These are phyloP conservation scores for Exophiala sp. DNA, from an alignment of 2,329 filamentous ascomycete genomes.

Conservation along the genomic window DNA sequence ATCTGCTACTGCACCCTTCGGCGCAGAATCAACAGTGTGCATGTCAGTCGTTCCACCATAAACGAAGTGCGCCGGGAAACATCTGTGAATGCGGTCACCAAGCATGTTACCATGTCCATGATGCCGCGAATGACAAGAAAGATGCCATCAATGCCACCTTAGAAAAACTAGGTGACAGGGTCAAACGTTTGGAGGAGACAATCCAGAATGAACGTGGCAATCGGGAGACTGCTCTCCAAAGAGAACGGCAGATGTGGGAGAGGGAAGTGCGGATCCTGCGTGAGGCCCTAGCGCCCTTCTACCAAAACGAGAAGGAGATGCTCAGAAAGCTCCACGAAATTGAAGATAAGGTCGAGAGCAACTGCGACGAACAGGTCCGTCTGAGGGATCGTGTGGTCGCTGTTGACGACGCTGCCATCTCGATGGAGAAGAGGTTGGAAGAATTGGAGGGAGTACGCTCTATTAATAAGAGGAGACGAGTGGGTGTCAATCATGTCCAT, in stretches of 20 bases:
- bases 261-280: constrained; percentile 30
- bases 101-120: constrained; percentile 40
- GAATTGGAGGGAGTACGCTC: constrained; percentile 24
- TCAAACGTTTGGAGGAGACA: constrained; percentile 29
- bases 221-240: constrained; percentile 26
- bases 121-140: constrained; percentile 8
- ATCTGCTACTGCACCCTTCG: constrained; percentile 29
- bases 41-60: constrained; percentile 40
- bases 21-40: constrained; percentile 36
- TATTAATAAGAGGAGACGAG: constrained; percentile 25
- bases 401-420: constrained; percentile 30
- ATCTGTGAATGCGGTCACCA: constrained; percentile 45
- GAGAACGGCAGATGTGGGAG: constrained; percentile 29
- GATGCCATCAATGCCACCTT: constrained; percentile 13
- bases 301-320: constrained; percentile 30
- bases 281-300: constrained; percentile 32
- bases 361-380: constrained; percentile 30
- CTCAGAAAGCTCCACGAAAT: constrained; percentile 29
- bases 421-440: constrained; percentile 24
- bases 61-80: constrained; percentile 35
- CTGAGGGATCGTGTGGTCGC: constrained; percentile 29
- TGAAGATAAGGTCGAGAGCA: constrained; percentile 30
- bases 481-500: constrained; percentile 11
- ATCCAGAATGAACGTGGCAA: constrained; percentile 29
- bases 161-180: constrained; percentile 27